Evolutionary conservation across 257 asterid species (phyloP).

Genomic region (Fraxinus pennsylvanica): DNA sequence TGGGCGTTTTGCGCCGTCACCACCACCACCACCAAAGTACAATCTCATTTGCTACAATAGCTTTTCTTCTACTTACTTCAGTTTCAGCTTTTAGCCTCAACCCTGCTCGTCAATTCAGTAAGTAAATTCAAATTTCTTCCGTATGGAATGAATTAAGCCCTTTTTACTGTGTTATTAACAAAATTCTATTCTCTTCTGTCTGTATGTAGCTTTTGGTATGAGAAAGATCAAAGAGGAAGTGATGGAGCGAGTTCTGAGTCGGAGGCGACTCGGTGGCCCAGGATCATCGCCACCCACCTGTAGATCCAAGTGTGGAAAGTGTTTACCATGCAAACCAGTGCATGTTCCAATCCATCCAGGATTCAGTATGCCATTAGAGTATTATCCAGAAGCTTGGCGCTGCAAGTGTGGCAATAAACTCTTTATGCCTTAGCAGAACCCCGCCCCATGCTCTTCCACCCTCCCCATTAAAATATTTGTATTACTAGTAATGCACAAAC

Average conservation of each 20-base stretch:
- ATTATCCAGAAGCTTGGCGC: slow-evolving; percentile 92
- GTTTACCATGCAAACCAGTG: slow-evolving; percentile 76
- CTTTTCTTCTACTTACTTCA: slow-evolving; percentile 52
- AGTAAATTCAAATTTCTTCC: slow-evolving; percentile 21
- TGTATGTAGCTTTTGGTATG: slow-evolving; percentile 29
- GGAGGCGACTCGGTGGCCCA: slow-evolving; percentile 57
- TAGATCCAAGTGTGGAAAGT: slow-evolving; percentile 76
- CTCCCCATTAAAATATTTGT: background rate
- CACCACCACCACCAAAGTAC: slow-evolving; percentile 30
- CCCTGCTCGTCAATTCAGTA: slow-evolving; percentile 48
- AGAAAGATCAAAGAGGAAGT: slow-evolving; percentile 28
- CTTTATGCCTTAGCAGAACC: slow-evolving; percentile 56
- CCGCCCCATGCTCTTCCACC: background rate
- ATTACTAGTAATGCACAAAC: background rate
- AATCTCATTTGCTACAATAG: slow-evolving; percentile 44
- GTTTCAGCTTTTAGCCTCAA: slow-evolving; percentile 34
- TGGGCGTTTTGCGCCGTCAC: slow-evolving; percentile 41
- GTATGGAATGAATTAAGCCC: background rate
- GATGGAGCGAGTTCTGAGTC: slow-evolving; percentile 31
- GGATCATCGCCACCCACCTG: slow-evolving; percentile 90
- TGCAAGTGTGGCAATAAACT: slow-evolving; percentile 80
- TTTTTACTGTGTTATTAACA: background rate
- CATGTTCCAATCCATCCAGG: slow-evolving; percentile 86
- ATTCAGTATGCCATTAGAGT: slow-evolving; percentile 61
- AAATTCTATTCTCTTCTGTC: background rate